These are phyloP conservation scores for Leccinum aurantiacum DNA, from an alignment of 768 basidiomycete genomes.

Conservation along the genomic window DNA sequence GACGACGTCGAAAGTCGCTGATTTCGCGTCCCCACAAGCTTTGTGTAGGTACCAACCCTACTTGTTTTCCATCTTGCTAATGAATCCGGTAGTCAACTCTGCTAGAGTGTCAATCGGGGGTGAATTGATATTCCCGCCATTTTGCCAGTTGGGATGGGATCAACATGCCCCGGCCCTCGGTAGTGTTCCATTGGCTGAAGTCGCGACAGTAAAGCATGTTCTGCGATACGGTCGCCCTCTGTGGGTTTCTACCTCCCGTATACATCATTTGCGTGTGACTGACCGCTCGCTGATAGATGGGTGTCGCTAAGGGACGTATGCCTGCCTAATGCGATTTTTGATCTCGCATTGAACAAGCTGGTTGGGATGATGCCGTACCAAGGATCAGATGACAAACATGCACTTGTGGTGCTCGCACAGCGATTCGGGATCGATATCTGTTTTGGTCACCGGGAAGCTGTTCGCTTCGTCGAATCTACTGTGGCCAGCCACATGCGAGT, in stretches of 20 bases:
- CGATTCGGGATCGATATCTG: no score
- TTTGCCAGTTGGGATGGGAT: not conserved
- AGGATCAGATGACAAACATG: not conserved
- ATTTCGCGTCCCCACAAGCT: no score
- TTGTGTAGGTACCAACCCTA: no score
- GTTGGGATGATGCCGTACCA: not conserved
- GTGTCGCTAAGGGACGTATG: not conserved
- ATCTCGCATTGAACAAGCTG: not conserved
- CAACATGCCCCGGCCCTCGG: not conserved
- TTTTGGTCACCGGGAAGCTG: not conserved
- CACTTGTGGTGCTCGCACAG: slow-evolving; percentile 6
- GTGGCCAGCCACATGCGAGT: no score
- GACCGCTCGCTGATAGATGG: not conserved
- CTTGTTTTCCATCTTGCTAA: no score
- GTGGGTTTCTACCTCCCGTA: not conserved
- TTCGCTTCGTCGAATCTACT: not conserved
- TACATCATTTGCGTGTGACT: not conserved
- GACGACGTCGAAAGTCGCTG: no score
- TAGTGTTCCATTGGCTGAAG: not conserved
- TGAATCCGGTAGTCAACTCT: no score
- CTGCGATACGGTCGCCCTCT: not conserved
- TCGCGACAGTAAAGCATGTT: not conserved
- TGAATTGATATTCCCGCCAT: not conserved
- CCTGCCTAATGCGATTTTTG: not conserved
- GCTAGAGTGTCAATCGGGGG: no score